A percentile compares a stretch with the other conserved stretches of the same genome.
These are phyloP conservation scores for Sporisorium graminicola DNA, from an alignment of 1,284 basidiomycete species.

Conservation along the genomic window DNA sequence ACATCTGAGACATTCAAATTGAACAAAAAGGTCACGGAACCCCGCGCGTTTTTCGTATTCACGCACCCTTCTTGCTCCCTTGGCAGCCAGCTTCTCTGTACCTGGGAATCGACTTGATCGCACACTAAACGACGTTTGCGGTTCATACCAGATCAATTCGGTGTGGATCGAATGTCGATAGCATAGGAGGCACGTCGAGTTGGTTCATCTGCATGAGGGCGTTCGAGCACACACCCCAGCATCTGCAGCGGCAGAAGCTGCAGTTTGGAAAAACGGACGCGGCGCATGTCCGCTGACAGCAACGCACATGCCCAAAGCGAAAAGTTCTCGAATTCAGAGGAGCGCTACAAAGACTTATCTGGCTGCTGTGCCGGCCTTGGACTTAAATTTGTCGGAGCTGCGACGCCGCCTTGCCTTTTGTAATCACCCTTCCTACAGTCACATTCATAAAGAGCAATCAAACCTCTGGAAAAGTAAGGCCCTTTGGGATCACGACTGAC, in stretches of 20 bases:
- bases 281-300: slow-evolving; percentile 28
- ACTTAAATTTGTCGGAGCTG: slow-evolving; percentile 11
- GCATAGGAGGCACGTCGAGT: background rate
- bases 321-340: background rate
- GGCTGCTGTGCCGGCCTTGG: background rate
- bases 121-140: no score
- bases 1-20: slow-evolving; percentile 17
- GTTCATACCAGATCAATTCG: no score
- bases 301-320: slow-evolving; percentile 13
- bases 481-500: background rate
- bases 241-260: background rate
- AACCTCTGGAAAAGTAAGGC: background rate
- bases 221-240: background rate
- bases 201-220: slow-evolving; percentile 4
- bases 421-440: background rate
- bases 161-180: background rate
- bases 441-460: background rate
- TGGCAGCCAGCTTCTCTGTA: background rate
- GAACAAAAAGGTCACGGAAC: slow-evolving; percentile 6
- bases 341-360: background rate
- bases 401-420: background rate
- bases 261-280: no score
- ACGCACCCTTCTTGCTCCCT: background rate
- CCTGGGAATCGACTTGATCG: background rate
- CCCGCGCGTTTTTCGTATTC: slow-evolving; percentile 2